Evolutionary conservation across 495 filamentous ascomycete genomes (phyloP), one percentile per base, ranked within the genome.

Genomic region (Friedmanniomyces simplex): DNA sequence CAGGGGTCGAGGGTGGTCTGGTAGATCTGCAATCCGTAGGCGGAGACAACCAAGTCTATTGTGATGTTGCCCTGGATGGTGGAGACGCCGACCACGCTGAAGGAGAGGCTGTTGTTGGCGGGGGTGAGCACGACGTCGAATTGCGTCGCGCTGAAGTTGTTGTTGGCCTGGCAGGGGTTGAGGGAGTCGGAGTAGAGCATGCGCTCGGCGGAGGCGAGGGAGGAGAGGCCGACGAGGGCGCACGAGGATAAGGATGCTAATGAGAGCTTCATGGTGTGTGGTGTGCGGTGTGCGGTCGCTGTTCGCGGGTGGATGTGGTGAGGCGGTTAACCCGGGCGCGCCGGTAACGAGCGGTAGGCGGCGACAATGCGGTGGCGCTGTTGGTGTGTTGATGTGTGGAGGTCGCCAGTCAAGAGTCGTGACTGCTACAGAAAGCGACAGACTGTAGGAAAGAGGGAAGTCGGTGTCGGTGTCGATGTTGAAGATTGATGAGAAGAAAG

Each of bases 121-220:
- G 81, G 94, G 65, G 78, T 87, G 61, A 88, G 89, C 59, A 83
- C 85, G 59, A 91, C 84, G 21, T 95, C 87, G 56, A 88, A 85
- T 60, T 83, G 83, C 61, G 86, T 88, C 63, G 89, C 94, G 60
- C 88, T 95, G 73, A 97, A 96, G 71, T 78, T 88, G 50, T 88
- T 89, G 72, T 71, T 66, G 7, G 54, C 50, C 55, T 68, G 67
- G 62, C 71, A 73, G 24, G 70, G 65, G 62, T 71, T 71, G 57
- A 73, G 69, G 49, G 71, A 72, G 52, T 62, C 61, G 51, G 71
- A 71, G 52, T 65, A 57, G 52, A 73, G 69, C 42, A 68, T 39
- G 26, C 60, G 63, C 34, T 66, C 65, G 62, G 70, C 71, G 34
- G 52, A 34, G 21, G 61, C 52, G 43, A 57, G 41, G 28, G 37